Percentiles rank a stretch among this genome's conserved stretches.
Evolutionary conservation across 1,139 yeast species (phyloP).

Genomic region (Yamadazyma taylorii): DNA sequence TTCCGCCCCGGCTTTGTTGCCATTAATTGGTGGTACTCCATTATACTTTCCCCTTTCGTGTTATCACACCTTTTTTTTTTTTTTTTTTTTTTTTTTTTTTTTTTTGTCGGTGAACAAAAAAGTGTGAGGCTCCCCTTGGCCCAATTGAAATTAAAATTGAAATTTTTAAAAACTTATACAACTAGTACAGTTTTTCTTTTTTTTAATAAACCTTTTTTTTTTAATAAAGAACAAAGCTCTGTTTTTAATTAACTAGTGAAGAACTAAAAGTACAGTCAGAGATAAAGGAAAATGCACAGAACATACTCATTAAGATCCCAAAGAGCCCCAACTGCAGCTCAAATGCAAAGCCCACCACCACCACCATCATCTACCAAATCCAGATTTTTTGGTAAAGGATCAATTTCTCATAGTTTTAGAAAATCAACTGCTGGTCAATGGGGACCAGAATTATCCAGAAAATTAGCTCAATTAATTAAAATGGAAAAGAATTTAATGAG

Average conservation of each 20-base stretch:
- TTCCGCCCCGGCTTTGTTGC: too few relatives aligned
- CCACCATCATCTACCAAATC: slow-evolving; percentile 71
- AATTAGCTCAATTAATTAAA: slow-evolving; percentile 73
- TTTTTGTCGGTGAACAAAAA: too few relatives aligned
- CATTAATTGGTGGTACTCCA: too few relatives aligned
- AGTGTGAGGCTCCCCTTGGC: too few relatives aligned
- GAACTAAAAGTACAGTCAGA: too few relatives aligned
- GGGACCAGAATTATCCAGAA: slow-evolving; percentile 79
- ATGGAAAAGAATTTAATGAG: slow-evolving; percentile 82
- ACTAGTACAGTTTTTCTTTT: neutral
- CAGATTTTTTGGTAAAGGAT: slow-evolving; percentile 72
- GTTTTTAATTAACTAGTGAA: too few relatives aligned
- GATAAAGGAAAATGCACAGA: slow-evolving; percentile 75
- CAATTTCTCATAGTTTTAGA: slow-evolving; percentile 65
- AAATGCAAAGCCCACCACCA: slow-evolving; percentile 77
- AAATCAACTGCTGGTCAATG: slow-evolving; percentile 70
- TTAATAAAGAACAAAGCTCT: too few relatives aligned
- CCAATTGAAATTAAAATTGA: too few relatives aligned
- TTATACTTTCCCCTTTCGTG: too few relatives aligned
- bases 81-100: too few relatives aligned
- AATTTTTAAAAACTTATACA: too few relatives aligned
- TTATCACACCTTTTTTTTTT: too few relatives aligned
- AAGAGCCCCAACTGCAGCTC: slow-evolving; percentile 83
- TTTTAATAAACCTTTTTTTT: neutral
- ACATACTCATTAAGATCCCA: slow-evolving; percentile 77